Evolutionary conservation across 169 alveolate genomes (phyloP).

Genomic region (Eimeria sp.): DNA sequence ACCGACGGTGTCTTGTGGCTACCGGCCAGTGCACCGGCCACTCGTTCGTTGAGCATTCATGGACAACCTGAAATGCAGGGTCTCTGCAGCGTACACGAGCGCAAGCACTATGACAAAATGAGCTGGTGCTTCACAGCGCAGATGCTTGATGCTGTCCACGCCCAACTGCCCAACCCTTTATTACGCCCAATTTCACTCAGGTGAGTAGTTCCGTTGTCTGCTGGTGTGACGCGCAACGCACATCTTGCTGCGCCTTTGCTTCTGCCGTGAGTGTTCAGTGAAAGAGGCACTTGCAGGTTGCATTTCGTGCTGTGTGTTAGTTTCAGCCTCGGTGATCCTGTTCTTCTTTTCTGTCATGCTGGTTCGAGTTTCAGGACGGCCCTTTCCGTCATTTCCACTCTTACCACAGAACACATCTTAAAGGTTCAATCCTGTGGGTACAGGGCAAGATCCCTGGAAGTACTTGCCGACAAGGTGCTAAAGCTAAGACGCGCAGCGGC

Average conservation of each 20-base stretch:
- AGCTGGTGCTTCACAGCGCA: conserved; percentile 57
- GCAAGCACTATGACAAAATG: conserved; percentile 1
- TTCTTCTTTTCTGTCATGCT: background rate
- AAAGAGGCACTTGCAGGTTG: background rate
- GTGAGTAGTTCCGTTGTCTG: background rate
- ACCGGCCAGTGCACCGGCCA: conserved; percentile 47
- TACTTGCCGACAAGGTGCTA: conserved; percentile 19
- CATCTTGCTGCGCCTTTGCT: background rate
- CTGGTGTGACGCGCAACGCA: background rate
- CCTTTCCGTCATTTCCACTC: conserved; percentile 24
- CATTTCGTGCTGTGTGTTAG: background rate
- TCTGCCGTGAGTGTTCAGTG: background rate
- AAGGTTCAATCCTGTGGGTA: conserved; percentile 39
- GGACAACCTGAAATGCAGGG: background rate
- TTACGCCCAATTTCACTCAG: conserved; percentile 53
- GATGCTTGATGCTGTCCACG: conserved; percentile 61
- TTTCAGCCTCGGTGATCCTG: background rate
- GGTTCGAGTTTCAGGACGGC: background rate
- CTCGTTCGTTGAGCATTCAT: background rate
- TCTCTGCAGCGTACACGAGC: background rate
- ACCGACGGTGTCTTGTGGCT: background rate
- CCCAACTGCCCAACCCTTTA: conserved; percentile 14
- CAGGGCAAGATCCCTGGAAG: conserved; percentile 19
- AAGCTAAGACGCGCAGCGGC: conserved; percentile 54
- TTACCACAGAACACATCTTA: conserved; percentile 33